A percentile compares a stretch with the other conserved stretches of the same genome.
These are phyloP conservation scores for Pythium brachiatum DNA, from an alignment of 352 stramenopile species.

Conservation along the genomic window DNA sequence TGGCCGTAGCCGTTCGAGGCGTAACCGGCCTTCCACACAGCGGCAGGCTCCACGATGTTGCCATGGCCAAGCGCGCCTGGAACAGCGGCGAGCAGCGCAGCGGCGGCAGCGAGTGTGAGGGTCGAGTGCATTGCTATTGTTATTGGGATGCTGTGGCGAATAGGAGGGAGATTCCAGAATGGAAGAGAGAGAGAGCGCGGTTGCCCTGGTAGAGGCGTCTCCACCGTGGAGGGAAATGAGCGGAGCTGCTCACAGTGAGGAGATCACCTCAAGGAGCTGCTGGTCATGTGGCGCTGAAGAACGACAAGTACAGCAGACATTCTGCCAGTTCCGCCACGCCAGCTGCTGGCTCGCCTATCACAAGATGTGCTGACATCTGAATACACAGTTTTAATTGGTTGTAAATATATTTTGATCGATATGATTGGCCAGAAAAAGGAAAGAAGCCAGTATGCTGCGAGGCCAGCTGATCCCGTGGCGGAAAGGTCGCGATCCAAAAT, in stretches of 20 bases:
- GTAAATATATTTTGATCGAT: not conserved
- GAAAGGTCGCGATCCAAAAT: too few relatives aligned
- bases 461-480: not conserved
- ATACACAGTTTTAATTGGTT: not conserved
- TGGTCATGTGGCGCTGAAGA: not conserved
- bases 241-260: not conserved
- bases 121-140: constrained; percentile 9
- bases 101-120: not conserved
- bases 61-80: constrained; percentile 23
- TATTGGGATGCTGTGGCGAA: not conserved
- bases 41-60: constrained; percentile 46
- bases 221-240: not conserved
- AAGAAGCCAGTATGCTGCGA: not conserved
- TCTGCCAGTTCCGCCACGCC: not conserved
- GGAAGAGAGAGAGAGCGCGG: not conserved
- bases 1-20: constrained; percentile 48
- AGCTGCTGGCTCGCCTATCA: not conserved
- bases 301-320: not conserved
- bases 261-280: not conserved
- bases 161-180: not conserved
- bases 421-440: constrained; percentile 1
- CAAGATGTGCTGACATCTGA: too few relatives aligned
- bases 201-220: constrained; percentile 1
- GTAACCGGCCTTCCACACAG: constrained; percentile 36
- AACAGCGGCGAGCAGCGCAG: constrained; percentile 12